These are phyloP conservation scores for Aspergillus sp. DNA, from an alignment of 2,329 filamentous ascomycete species.

Conservation along the genomic window DNA sequence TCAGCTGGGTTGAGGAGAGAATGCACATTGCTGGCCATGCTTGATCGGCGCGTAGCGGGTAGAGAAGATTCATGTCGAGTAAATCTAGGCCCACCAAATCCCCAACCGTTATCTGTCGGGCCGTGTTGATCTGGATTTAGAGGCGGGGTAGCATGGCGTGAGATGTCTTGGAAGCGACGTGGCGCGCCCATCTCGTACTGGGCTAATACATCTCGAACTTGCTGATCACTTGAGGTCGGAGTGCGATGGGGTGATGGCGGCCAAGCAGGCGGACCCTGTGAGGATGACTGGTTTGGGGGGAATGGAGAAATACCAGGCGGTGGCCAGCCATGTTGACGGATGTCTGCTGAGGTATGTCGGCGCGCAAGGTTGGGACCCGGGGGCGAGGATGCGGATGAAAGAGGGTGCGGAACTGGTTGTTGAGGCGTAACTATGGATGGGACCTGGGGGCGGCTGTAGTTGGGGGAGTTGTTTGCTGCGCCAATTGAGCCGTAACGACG, in stretches of 20 bases:
- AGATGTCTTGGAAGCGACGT: slow-evolving; percentile 46
- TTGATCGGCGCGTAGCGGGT: slow-evolving; percentile 66
- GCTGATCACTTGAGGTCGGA: slow-evolving; percentile 57
- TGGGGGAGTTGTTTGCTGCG: slow-evolving; percentile 66
- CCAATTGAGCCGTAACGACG: slow-evolving; percentile 87
- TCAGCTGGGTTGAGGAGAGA: slow-evolving; percentile 68
- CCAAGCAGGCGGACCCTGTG: slow-evolving; percentile 63
- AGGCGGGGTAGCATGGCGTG: slow-evolving; percentile 57
- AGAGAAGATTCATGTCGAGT: slow-evolving; percentile 42
- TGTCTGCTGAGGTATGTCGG: slow-evolving; percentile 93
- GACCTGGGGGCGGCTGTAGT: slow-evolving; percentile 69
- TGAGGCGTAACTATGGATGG: slow-evolving; percentile 67
- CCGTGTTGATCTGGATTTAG: slow-evolving; percentile 49
- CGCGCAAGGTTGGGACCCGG: slow-evolving; percentile 69
- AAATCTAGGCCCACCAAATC: slow-evolving; percentile 49
- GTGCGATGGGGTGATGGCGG: slow-evolving; percentile 63
- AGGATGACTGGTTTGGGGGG: slow-evolving; percentile 63
- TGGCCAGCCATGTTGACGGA: slow-evolving; percentile 82
- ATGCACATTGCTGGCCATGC: slow-evolving; percentile 71
- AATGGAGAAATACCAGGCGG: slow-evolving; percentile 61
- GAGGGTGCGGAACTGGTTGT: slow-evolving; percentile 65
- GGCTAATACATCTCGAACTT: slow-evolving; percentile 61
- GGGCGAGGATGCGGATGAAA: slow-evolving; percentile 57
- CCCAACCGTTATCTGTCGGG: slow-evolving; percentile 58
- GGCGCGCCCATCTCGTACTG: slow-evolving; percentile 65